Conservation (phyloP, 495 filamentous ascomycete genomes). For the Usnea hakonensis region DNA sequence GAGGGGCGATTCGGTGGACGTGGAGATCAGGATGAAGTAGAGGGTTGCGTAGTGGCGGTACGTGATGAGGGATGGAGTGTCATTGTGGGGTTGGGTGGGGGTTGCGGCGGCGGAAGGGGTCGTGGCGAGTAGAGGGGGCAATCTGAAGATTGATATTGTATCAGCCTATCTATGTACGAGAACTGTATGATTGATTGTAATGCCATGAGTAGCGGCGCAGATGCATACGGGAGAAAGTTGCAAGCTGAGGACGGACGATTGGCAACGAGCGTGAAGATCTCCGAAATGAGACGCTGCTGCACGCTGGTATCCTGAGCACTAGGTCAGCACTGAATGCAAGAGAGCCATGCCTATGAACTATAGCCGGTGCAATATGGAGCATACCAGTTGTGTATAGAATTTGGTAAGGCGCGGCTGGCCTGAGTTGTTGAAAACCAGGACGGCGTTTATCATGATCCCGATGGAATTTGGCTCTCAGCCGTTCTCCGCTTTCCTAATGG, state of each 20-base stretch:
- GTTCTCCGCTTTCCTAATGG: background rate
- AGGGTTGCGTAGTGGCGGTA: slow-evolving; percentile 98
- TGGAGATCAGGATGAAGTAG: slow-evolving; percentile 96
- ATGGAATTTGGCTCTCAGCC: background rate
- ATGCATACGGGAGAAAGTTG: slow-evolving; percentile 76
- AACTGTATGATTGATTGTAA: slow-evolving; percentile 19
- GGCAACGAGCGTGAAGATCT: slow-evolving; percentile 95
- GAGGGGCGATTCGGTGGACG: slow-evolving; percentile 92
- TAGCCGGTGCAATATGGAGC: slow-evolving; percentile 10
- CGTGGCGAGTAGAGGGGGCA: slow-evolving; percentile 61
- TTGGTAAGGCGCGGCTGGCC: slow-evolving; percentile 95
- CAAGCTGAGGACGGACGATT: slow-evolving; percentile 81
- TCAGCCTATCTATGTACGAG: no score
- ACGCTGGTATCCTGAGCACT: slow-evolving; percentile 73
- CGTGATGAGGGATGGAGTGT: slow-evolving; percentile 89
- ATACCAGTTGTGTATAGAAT: slow-evolving; percentile 96
- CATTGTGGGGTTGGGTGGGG: slow-evolving; percentile 55
- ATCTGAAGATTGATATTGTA: slow-evolving; percentile 21
- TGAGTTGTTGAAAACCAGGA: slow-evolving; percentile 97
- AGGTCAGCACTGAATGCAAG: slow-evolving; percentile 8
- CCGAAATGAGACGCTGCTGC: slow-evolving; percentile 90
- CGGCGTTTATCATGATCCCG: slow-evolving; percentile 89
- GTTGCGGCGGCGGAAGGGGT: slow-evolving; percentile 37
- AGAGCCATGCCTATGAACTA: background rate
- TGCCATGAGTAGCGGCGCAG: background rate